Evolutionary conservation across 352 stramenopile species (phyloP).

Genomic region (Phytophthora foliorum): DNA sequence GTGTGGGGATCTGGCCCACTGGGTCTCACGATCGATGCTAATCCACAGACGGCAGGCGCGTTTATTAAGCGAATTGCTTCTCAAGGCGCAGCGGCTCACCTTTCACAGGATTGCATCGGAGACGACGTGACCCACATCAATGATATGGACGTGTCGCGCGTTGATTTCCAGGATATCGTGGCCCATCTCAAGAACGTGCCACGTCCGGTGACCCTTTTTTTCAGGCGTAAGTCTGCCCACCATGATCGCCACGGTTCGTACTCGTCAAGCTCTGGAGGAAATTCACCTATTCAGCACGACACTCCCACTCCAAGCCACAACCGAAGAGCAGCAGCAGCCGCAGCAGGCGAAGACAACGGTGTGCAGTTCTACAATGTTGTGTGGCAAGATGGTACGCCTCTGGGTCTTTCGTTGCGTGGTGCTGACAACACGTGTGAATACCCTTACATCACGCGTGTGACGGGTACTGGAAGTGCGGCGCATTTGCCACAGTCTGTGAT

Average conservation of each 20-base stretch:
- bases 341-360: slow-evolving; percentile 40
- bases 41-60: slow-evolving; percentile 57
- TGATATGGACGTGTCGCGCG: slow-evolving; percentile 79
- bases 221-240: slow-evolving; percentile 53
- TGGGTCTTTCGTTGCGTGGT: slow-evolving; percentile 81
- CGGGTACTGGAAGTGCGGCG: slow-evolving; percentile 80
- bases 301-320: slow-evolving; percentile 48
- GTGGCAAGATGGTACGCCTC: slow-evolving; percentile 80
- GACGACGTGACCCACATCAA: slow-evolving; percentile 90
- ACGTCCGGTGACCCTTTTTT: slow-evolving; percentile 83
- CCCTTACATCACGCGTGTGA: slow-evolving; percentile 90
- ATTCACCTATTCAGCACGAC: slow-evolving; percentile 52
- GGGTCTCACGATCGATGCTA: slow-evolving; percentile 86
- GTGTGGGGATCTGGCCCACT: slow-evolving; percentile 82
- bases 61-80: slow-evolving; percentile 89
- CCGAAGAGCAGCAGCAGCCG: slow-evolving; percentile 36
- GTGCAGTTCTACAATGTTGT: slow-evolving; percentile 87
- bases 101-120: slow-evolving; percentile 85
- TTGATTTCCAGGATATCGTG: slow-evolving; percentile 86
- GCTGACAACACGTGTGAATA: slow-evolving; percentile 82
- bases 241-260: slow-evolving; percentile 47
- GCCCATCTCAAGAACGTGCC: slow-evolving; percentile 81
- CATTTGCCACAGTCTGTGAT: slow-evolving; percentile 81
- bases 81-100: slow-evolving; percentile 71
- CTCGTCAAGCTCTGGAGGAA: slow-evolving; percentile 49